Evolutionary conservation across 164 flowering plant genomes (phyloP).

Genomic region (Nymphaea colorata): DNA sequence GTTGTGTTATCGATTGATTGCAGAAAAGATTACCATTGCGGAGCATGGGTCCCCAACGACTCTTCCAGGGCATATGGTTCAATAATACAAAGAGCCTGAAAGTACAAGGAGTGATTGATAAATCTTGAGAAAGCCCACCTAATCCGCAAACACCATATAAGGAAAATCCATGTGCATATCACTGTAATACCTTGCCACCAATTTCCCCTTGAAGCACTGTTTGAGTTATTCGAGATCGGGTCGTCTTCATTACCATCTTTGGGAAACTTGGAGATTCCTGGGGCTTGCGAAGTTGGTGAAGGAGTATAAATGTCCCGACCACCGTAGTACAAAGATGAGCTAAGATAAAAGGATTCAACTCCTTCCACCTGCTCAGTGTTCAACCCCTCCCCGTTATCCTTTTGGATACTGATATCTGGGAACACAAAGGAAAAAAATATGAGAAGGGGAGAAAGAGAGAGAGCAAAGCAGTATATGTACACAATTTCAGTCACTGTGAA

Average conservation of each 20-base stretch:
- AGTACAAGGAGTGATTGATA: background rate
- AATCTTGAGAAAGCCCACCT: background rate
- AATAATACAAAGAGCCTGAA: constrained; percentile 70
- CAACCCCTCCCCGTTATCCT: constrained; percentile 16
- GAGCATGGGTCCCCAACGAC: background rate
- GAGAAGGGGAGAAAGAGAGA: too few relatives aligned
- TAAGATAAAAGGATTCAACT: constrained; percentile 45
- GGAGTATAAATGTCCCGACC: constrained; percentile 56
- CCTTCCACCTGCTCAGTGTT: constrained; percentile 25
- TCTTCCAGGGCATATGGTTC: constrained; percentile 5
- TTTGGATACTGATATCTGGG: background rate
- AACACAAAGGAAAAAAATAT: too few relatives aligned
- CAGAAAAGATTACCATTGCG: background rate
- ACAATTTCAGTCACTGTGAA: too few relatives aligned
- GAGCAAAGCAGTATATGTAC: too few relatives aligned
- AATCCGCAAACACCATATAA: too few relatives aligned
- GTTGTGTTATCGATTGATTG: background rate
- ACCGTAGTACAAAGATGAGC: constrained; percentile 82
- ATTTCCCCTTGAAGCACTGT: constrained; percentile 61
- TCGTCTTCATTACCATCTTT: constrained; percentile 50
- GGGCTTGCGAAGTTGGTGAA: constrained; percentile 19
- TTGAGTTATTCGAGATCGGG: constrained; percentile 27
- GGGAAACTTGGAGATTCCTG: constrained; percentile 32
- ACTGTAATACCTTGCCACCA: constrained; percentile 11
- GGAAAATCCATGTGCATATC: too few relatives aligned